Evolutionary conservation across 805 yeast species (phyloP), one percentile per base, ranked within the genome.

Genomic region (Brettanomyces bruxellensis): DNA sequence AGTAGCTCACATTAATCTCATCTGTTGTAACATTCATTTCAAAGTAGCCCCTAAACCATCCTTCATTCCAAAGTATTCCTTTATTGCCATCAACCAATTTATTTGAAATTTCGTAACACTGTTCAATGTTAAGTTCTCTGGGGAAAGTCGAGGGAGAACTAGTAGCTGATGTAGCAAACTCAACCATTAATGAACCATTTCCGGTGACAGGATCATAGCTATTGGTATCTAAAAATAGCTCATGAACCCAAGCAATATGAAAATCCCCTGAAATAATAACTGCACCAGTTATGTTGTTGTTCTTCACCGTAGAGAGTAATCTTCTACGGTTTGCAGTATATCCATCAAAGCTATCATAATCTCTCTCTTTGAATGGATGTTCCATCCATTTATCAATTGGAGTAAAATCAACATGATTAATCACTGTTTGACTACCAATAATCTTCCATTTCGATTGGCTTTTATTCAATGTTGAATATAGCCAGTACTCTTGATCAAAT

Each of bases 281-380:
- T 24, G 51, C 46, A 47, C 56, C 53, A 18, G 48, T 28, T 7
- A 56, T 38, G 5, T 49, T 34, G 18, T 54, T 44, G 5, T 45
- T 46, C 11, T 39, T 35, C 24, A 56, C 50, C 25, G 54, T 49
- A 7, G 49, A 49, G 14, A 55, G 25, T 36, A 56, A 34, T 9
- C 61, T 44, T 38, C 51, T 49, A 41, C 60, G 48, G 41, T 56
- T 57, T 13, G 59, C 54, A 39, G 52, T 44, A 38, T 57, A 56
- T 3, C 60, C 61, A 47, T 57, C 61, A 55, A 58, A 57, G 14
- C 55, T 51, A 47, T 56, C 61, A 43, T 54, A 55, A 43, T 57
- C 56, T 32, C 23, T 41, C n/a, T 45, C 45, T 34, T 48, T 47
- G 42, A 52, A 55, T 7, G 57, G 55, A 30, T 24, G 47, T 1